Base-by-base conservation (phyloP, 2,329 filamentous ascomycete species). In the Ascochyta koolunga region DNA sequence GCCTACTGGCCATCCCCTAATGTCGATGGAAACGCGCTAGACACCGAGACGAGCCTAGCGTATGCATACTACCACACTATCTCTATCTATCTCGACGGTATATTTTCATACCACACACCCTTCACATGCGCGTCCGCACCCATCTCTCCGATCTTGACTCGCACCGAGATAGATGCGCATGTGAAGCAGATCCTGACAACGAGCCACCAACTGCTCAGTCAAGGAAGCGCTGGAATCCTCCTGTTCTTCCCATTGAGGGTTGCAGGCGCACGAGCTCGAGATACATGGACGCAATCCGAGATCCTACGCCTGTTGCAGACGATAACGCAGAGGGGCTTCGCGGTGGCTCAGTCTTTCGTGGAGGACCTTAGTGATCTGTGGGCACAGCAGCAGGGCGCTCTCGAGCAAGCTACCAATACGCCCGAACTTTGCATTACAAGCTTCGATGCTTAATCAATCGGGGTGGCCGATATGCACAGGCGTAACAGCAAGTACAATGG, bases 191-290 rank as follows among this genome's bases (percentile, higher is more conserved):
- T 70, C n/a, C 57, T 70, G 25, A 48, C 39, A 3, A 8, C 64
- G 4, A 62, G 62, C 37, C 54, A 51, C 8, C 31, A 50, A 18
- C 22, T 70, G 7, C 39, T 70, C 18, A 49, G 39, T 9, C 46
- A 45, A 15, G 65, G 66, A 2, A 40, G 58, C 25, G 56, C 65
- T 9, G 66, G 67, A 2, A 36, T 68, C 2, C 29, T 69, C 3
- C 29, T 69, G 10, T 65, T 70, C 52, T 67, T 69, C 31, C 67
- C 67, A 16, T 39, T 69, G 9, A 55, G 67, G n/a, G 65, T 70
- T 7, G 65, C 65, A 8, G 67, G 67, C 15, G 67, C 66, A 1
- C 58, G 66, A 27, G 62, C 59, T 7, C 41, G 18, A 13, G 49
- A 64, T 16, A 8, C 5, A 3, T 10, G 9, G 11, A 54, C 54